Conservation (phyloP, 768 basidiomycete genomes). For the Boletellus sp. region DNA sequence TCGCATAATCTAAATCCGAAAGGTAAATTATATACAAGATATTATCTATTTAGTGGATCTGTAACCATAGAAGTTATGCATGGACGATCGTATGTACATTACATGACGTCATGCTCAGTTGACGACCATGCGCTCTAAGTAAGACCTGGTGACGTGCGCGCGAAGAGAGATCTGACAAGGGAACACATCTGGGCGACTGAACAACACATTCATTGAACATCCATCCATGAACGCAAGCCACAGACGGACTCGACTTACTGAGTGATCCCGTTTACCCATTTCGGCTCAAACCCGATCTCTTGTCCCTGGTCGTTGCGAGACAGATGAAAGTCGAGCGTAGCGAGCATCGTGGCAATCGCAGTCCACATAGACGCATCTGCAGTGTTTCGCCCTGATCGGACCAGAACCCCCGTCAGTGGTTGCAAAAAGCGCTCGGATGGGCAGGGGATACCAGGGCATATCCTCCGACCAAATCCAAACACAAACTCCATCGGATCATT, state of each 20-base stretch:
- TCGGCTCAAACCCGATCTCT: not conserved
- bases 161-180: slow-evolving; percentile 7
- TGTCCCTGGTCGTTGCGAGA: not conserved
- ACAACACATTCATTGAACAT: not conserved
- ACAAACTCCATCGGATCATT: slow-evolving; percentile 5
- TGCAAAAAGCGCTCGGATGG: not conserved
- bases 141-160: slow-evolving; percentile 1
- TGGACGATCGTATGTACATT: too few relatives aligned
- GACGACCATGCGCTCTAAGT: not conserved
- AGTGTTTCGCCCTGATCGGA: not conserved
- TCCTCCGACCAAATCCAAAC: slow-evolving; percentile 15
- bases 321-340: slow-evolving; percentile 6
- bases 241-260: not conserved
- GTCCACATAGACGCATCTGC: slow-evolving; percentile 7
- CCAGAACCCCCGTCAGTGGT: not conserved
- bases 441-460: slow-evolving; percentile 2
- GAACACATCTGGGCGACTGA: slow-evolving; percentile 7
- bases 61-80: too few relatives aligned
- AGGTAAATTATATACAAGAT: too few relatives aligned
- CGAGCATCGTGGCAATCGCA: slow-evolving; percentile 12
- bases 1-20: too few relatives aligned
- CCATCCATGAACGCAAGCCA: not conserved
- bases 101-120: not conserved
- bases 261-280: slow-evolving; percentile 8
- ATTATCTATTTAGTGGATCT: too few relatives aligned